Base-by-base conservation (phyloP, 2,329 filamentous ascomycete species). In the Mycosphaerella arachidis region DNA sequence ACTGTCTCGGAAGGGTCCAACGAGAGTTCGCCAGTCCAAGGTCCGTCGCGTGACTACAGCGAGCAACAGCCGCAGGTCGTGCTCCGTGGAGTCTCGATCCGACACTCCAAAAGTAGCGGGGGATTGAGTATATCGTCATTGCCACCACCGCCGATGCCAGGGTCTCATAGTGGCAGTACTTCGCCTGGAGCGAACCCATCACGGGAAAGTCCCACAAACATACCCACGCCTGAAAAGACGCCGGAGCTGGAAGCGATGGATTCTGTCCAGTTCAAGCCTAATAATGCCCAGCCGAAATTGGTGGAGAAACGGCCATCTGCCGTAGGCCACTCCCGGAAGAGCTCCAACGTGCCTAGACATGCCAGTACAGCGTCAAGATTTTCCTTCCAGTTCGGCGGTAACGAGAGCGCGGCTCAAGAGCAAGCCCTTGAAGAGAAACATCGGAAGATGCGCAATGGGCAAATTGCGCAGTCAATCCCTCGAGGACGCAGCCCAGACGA, bases 361-460 rank as follows among this genome's bases (percentile, higher is more conserved):
- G 75, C 73, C 3, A 92, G 89, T 71, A 90, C 87, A 10, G 90
- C 89, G 0, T 91, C 88, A 0, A 81, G 90, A 13, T 92, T 93
- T 70, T 92, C 89, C 68, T 93, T 93, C 68, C 89, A 92, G 68
- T 90, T 92, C 80, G 83, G 86, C 16, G 50, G 50, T n/a, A 84
- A 84, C 6, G 88, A 88, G 13, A 85, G 84, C 5, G 78, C 81
- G 4, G 77, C 79, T 0, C 84, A 88, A 68, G 85, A 88, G 72
- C 88, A 86, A 72, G 72, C 88, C 40, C 76, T 92, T 45, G 90
- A 91, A 72, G 90, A 91, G 66, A 83, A 86, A 52, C 88, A 91
- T 50, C 66, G 70, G 9, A 66, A 65, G 29, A 63, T 70, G 27
- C 56, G 48, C 9, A 64, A 50, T 18, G 55, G 60, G 27, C 60